phyloP scores from a whole-genome alignment of 1,284 basidiomycete species.

The Termitomyces sp. region DNA sequence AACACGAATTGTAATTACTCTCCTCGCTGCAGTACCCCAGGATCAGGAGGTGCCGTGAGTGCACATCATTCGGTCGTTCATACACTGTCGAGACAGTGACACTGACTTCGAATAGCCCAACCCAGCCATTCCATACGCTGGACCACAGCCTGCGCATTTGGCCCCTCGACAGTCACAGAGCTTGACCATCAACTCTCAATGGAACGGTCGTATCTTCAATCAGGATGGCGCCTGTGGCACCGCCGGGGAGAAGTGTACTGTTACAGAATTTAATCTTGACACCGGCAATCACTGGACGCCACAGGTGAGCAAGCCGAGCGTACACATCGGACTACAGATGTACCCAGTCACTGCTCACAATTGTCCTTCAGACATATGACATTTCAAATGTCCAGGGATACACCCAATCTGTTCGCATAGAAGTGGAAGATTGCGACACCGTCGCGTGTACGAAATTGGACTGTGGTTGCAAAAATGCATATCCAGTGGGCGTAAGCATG shows the following conservation, averaged over 20 bases:
- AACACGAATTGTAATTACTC: neutral
- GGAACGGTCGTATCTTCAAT: neutral
- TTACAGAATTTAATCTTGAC: neutral
- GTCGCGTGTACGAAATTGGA: neutral
- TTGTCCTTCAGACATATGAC: neutral
- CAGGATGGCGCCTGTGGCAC: neutral
- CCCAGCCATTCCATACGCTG: neutral
- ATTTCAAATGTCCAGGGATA: neutral
- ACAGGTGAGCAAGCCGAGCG: neutral
- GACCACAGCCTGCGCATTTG: neutral
- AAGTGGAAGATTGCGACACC: neutral
- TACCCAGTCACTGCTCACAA: no score
- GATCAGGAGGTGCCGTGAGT: neutral
- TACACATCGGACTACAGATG: no score
- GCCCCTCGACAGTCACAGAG: neutral
- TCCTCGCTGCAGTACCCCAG: neutral
- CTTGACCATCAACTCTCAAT: neutral
- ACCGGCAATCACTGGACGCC: neutral
- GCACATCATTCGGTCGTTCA: neutral
- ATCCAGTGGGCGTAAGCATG: neutral
- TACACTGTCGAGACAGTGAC: neutral
- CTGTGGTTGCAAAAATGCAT: neutral
- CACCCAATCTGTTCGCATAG: neutral
- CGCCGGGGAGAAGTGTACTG: neutral
- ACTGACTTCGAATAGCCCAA: neutral